Evolutionary conservation across 176 grass and related monocot species (phyloP).

Genomic region (Musa troglodytarum): DNA sequence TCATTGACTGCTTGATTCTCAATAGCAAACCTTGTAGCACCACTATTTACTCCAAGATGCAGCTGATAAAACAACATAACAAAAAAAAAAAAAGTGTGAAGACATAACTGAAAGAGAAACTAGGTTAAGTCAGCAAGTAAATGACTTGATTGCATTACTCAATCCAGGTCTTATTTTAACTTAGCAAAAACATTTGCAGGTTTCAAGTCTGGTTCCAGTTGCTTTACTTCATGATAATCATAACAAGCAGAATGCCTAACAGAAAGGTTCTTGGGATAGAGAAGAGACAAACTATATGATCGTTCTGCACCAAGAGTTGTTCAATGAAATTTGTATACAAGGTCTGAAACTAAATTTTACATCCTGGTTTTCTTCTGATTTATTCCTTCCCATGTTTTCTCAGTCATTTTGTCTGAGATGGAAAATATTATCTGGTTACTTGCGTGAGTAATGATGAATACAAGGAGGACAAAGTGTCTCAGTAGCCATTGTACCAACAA

Average conservation of each 20-base stretch:
- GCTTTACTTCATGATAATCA: background rate
- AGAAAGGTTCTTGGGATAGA: background rate
- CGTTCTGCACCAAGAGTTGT: background rate
- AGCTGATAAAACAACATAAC: constrained; percentile 30
- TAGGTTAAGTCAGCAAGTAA: background rate
- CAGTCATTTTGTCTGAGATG: background rate
- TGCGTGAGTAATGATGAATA: too few relatives aligned
- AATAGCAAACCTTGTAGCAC: constrained; percentile 75
- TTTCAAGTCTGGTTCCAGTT: background rate
- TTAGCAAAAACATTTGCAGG: background rate
- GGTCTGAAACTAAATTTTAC: background rate
- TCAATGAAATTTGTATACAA: background rate
- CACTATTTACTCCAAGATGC: constrained; percentile 91
- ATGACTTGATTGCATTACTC: background rate
- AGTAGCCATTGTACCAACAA: too few relatives aligned
- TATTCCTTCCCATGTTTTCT: background rate
- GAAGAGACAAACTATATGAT: background rate
- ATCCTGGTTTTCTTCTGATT: background rate
- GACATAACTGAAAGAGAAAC: background rate
- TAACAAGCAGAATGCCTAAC: background rate
- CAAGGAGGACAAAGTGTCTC: too few relatives aligned
- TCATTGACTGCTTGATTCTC: constrained; percentile 95
- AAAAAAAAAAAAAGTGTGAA: background rate
- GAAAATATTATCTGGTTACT: background rate
- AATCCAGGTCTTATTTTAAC: background rate